These are phyloP conservation scores for Lachancea lanzarotensis DNA, from an alignment of 805 yeast genomes.

Conservation along the genomic window DNA sequence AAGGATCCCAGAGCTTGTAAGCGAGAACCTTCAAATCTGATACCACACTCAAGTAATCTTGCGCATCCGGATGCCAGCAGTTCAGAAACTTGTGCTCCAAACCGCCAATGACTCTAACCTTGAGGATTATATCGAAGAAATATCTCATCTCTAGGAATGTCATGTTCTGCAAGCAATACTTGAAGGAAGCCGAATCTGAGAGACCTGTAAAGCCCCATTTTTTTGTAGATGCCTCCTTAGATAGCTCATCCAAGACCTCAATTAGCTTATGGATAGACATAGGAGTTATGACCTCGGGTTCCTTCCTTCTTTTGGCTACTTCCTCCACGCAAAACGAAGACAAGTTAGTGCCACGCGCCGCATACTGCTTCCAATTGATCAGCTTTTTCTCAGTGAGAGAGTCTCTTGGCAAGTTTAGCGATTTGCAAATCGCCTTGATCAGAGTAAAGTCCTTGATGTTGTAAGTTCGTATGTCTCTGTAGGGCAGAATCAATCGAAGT, in stretches of 20 bases:
- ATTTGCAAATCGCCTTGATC: slow-evolving; percentile 43
- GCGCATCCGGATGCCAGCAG: slow-evolving; percentile 77
- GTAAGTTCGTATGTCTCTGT: slow-evolving; percentile 55
- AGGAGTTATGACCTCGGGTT: slow-evolving; percentile 33
- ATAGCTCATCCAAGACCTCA: slow-evolving; percentile 39
- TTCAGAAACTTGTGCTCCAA: slow-evolving; percentile 52
- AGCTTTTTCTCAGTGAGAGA: slow-evolving; percentile 53
- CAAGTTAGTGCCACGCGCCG: slow-evolving; percentile 40
- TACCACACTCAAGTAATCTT: slow-evolving; percentile 55
- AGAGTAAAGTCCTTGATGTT: slow-evolving; percentile 58
- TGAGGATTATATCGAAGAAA: slow-evolving; percentile 60
- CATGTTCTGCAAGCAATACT: slow-evolving; percentile 47
- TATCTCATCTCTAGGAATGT: slow-evolving; percentile 58
- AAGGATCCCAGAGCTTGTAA: slow-evolving; percentile 47
- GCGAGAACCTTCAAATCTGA: slow-evolving; percentile 57
- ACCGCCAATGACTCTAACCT: slow-evolving; percentile 51
- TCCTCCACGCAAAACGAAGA: slow-evolving; percentile 45
- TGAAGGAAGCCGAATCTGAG: slow-evolving; percentile 35
- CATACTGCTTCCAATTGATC: slow-evolving; percentile 42
- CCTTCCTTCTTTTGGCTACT: slow-evolving; percentile 40
- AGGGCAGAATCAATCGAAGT: slow-evolving; percentile 54
- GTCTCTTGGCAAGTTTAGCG: slow-evolving; percentile 52
- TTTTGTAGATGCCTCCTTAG: slow-evolving; percentile 22
- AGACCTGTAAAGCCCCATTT: slow-evolving; percentile 18
- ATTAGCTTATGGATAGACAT: slow-evolving; percentile 48